Conservation (phyloP, 179 eudicot species). For the Beta lomatogona region DNA sequence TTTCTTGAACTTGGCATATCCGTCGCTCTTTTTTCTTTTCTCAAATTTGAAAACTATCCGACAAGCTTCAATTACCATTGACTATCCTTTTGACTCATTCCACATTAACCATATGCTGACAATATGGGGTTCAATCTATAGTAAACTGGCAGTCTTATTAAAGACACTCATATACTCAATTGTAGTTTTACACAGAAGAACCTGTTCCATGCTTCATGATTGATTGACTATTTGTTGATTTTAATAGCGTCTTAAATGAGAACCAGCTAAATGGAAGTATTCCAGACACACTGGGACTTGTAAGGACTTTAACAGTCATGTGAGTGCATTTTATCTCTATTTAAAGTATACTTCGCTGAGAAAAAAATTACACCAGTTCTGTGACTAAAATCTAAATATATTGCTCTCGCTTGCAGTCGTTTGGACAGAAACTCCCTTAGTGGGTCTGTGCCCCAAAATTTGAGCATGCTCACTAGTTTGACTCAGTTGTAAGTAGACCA, state of each 20-base stretch:
- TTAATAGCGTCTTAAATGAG: conserved; percentile 58
- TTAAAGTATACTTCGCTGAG: not conserved
- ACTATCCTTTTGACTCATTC: not conserved
- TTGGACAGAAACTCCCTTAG: conserved; percentile 49
- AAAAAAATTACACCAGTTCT: not conserved
- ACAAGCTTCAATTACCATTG: not conserved
- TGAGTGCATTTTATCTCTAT: conserved; percentile 46
- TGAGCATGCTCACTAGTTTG: conserved; percentile 40
- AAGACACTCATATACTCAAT: not conserved
- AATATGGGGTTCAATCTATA: not conserved
- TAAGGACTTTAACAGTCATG: conserved; percentile 57
- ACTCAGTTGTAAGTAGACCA: conserved; percentile 47
- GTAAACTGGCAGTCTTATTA: not conserved
- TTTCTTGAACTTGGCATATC: not conserved
- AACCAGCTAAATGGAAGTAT: conserved; percentile 56
- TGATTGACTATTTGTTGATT: not conserved
- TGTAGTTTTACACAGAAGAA: not conserved
- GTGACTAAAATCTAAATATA: not conserved
- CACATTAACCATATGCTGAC: not conserved
- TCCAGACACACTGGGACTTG: conserved; percentile 52
- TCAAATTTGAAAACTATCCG: not conserved
- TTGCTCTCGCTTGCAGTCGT: conserved; percentile 44
- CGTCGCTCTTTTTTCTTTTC: not conserved
- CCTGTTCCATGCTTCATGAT: not conserved
- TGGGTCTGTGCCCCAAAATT: conserved; percentile 46